Conservation (phyloP, 2,329 filamentous ascomycete species). For the Colletotrichum plurivorum region DNA sequence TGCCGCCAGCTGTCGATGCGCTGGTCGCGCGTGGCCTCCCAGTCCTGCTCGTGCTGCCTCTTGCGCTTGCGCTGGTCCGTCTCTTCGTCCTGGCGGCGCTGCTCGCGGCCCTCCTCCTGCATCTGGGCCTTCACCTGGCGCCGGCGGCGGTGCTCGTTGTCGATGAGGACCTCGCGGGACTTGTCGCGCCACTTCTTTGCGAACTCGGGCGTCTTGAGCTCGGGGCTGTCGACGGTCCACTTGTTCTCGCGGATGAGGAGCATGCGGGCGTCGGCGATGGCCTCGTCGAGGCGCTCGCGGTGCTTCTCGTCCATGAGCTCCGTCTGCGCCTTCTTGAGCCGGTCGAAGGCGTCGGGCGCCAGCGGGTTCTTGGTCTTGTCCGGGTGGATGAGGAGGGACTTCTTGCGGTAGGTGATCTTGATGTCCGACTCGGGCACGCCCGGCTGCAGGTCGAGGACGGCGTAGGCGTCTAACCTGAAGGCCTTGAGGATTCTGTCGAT, state of each 20-base stretch:
- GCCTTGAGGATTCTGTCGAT: conserved; percentile 94
- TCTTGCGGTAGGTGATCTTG: conserved; percentile 93
- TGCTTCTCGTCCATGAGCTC: conserved; percentile 95
- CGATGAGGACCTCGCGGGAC: conserved; percentile 88
- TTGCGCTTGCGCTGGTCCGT: conserved; percentile 84
- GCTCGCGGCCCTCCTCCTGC: conserved; percentile 94
- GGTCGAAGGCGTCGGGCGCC: conserved; percentile 96
- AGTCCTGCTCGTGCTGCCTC: conserved; percentile 93
- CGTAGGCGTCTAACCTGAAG: conserved; percentile 86
- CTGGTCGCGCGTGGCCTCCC: conserved; percentile 93
- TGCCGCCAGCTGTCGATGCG: conserved; percentile 95
- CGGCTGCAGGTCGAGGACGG: conserved; percentile 94
- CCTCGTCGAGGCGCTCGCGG: conserved; percentile 88
- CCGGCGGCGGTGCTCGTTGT: conserved; percentile 88
- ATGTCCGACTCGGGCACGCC: conserved; percentile 97
- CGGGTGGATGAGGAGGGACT: conserved; percentile 98
- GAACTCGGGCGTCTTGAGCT: conserved; percentile 88
- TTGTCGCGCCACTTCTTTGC: conserved; percentile 91
- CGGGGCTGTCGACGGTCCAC: conserved; percentile 89
- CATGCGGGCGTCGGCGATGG: conserved; percentile 95
- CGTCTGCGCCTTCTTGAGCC: conserved; percentile 93
- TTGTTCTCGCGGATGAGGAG: conserved; percentile 95
- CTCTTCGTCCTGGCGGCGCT: conserved; percentile 89
- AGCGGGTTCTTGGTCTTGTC: conserved; percentile 95
- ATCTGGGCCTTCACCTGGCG: conserved; percentile 93